Conservation (phyloP, 2,329 filamentous ascomycete species). For the Zalaria obscura region DNA sequence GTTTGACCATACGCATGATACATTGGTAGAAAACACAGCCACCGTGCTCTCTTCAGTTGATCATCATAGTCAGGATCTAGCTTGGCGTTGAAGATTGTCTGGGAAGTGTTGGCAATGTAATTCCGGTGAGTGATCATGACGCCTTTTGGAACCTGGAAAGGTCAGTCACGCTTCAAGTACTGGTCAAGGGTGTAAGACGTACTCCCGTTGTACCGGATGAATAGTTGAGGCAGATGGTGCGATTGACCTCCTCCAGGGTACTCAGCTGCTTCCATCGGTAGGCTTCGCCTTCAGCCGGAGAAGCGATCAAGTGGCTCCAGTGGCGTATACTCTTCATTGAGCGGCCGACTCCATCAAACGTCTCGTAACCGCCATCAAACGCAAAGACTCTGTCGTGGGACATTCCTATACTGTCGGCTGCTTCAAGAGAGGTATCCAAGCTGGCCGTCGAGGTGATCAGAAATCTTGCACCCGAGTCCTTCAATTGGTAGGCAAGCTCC, state of each 20-base stretch:
- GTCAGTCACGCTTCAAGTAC: neutral
- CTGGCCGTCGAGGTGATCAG: conserved; percentile 48
- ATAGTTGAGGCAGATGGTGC: conserved; percentile 62
- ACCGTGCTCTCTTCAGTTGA: conserved; percentile 26
- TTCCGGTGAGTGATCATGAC: conserved; percentile 69
- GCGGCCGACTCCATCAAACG: conserved; percentile 26
- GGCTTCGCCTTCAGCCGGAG: conserved; percentile 33
- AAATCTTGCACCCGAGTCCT: conserved; percentile 54
- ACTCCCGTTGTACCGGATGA: conserved; percentile 66
- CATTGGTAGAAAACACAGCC: conserved; percentile 60
- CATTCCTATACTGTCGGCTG: conserved; percentile 46
- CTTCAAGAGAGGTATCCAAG: conserved; percentile 51
- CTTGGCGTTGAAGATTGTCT: conserved; percentile 37
- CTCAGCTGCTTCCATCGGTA: conserved; percentile 51
- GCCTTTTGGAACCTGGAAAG: conserved; percentile 26
- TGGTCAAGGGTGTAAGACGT: neutral
- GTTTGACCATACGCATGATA: conserved; percentile 48
- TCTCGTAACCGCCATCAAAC: conserved; percentile 41
- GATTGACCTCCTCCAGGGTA: conserved; percentile 32
- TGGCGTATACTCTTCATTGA: conserved; percentile 33
- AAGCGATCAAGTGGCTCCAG: conserved; percentile 49
- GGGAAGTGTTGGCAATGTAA: conserved; percentile 56
- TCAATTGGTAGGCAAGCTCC: conserved; percentile 63
- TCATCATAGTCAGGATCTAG: conserved; percentile 35
- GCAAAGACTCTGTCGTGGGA: conserved; percentile 43